Percentiles rank a stretch among this genome's conserved stretches.
These are phyloP conservation scores for Saccharomycopsis sp. DNA, from an alignment of 805 yeast species.

Conservation along the genomic window DNA sequence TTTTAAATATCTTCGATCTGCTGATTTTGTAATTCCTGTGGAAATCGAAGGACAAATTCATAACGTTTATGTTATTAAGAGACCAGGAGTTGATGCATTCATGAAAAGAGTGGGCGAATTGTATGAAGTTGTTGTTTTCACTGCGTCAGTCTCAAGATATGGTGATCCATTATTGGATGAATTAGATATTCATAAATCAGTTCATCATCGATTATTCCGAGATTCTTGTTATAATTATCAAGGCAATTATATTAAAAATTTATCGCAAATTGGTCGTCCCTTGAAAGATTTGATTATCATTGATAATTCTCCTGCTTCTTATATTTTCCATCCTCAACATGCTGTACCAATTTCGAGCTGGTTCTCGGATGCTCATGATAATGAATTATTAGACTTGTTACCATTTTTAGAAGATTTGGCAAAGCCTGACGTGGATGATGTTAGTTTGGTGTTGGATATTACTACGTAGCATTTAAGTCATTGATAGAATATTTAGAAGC, in stretches of 20 bases:
- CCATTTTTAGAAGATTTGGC: slow-evolving; percentile 88
- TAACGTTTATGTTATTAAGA: slow-evolving; percentile 90
- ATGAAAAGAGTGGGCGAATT: slow-evolving; percentile 73
- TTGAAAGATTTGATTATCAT: slow-evolving; percentile 77
- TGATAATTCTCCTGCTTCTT: slow-evolving; percentile 98
- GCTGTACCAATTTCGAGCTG: slow-evolving; percentile 96
- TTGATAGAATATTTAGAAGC: no score
- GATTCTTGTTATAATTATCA: slow-evolving; percentile 92
- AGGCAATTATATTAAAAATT: slow-evolving; percentile 90
- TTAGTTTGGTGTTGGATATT: slow-evolving; percentile 78
- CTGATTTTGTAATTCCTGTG: slow-evolving; percentile 96
- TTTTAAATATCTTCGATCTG: slow-evolving; percentile 83
- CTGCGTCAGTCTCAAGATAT: slow-evolving; percentile 91
- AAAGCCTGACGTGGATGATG: slow-evolving; percentile 67
- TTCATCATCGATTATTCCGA: slow-evolving; percentile 87
- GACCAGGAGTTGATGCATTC: slow-evolving; percentile 98
- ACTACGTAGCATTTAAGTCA: slow-evolving; percentile 32
- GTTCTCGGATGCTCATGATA: slow-evolving; percentile 98
- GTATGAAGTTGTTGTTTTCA: slow-evolving; percentile 93
- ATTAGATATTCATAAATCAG: slow-evolving; percentile 61
- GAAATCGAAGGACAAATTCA: slow-evolving; percentile 90
- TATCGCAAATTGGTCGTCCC: slow-evolving; percentile 92
- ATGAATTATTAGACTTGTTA: slow-evolving; percentile 83
- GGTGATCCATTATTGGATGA: slow-evolving; percentile 94
- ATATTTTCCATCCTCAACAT: slow-evolving; percentile 95